A percentile compares a stretch with the other conserved stretches of the same genome.
phyloP scores from a whole-genome alignment of 345 rosid species.

The Populus davidiana region DNA sequence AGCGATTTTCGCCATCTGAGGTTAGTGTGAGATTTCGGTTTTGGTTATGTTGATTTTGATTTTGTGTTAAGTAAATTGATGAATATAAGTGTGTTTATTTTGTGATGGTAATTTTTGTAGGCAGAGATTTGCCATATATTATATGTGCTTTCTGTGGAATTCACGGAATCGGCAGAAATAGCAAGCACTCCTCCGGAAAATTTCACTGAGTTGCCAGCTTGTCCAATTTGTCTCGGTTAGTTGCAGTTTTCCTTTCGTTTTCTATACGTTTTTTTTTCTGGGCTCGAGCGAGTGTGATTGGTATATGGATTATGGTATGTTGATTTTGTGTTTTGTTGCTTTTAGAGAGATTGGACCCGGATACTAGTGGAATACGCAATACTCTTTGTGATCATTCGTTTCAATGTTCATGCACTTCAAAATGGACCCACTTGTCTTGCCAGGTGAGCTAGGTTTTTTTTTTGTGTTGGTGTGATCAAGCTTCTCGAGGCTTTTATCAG shows the following conservation, averaged over 20 bases:
- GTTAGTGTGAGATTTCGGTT: constrained; percentile 25
- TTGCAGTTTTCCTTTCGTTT: neutral
- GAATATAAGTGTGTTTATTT: too few species aligned
- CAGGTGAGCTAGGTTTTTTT: constrained; percentile 48
- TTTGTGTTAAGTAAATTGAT: neutral
- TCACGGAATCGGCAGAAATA: constrained; percentile 55
- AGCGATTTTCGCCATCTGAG: constrained; percentile 75
- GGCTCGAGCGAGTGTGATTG: neutral
- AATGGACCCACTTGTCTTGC: constrained; percentile 92
- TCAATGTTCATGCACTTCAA: constrained; percentile 86
- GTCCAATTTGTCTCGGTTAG: constrained; percentile 90
- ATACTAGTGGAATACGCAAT: constrained; percentile 80
- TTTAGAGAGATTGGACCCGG: constrained; percentile 88
- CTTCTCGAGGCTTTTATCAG: neutral
- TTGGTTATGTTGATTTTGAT: neutral
- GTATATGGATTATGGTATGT: neutral
- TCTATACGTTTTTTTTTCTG: neutral
- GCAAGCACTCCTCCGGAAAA: constrained; percentile 64
- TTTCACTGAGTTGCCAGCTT: constrained; percentile 77
- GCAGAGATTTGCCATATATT: constrained; percentile 88
- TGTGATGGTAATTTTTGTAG: constrained; percentile 27
- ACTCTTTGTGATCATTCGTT: constrained; percentile 94
- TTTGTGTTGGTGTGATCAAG: neutral
- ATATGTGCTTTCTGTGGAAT: constrained; percentile 58
- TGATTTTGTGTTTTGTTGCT: constrained; percentile 3